phyloP scores from a whole-genome alignment of 2,329 filamentous ascomycete species.

The Neonectria punicea region DNA sequence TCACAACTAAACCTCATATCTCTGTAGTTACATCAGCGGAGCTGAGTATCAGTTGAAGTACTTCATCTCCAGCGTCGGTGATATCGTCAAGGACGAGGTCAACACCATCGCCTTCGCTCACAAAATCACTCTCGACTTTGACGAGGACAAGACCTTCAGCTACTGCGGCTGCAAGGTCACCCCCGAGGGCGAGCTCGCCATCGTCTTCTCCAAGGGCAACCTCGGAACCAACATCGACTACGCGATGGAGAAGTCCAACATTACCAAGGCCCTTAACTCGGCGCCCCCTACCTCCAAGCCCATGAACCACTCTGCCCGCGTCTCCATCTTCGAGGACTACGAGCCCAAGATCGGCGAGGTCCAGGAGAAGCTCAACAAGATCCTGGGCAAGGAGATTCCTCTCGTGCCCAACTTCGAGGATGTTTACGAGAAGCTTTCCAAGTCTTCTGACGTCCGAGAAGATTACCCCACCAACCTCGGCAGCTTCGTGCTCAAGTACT shows the following conservation, averaged over 20 bases:
- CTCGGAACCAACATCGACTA: conserved; percentile 59
- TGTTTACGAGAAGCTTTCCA: conserved; percentile 53
- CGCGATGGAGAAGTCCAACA: conserved; percentile 48
- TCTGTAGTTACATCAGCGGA: conserved; percentile 55
- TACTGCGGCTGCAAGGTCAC: conserved; percentile 58
- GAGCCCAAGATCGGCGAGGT: conserved; percentile 53
- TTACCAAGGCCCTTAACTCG: conserved; percentile 58
- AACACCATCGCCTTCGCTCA: conserved; percentile 58
- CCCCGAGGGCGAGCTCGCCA: conserved; percentile 55
- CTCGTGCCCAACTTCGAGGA: conserved; percentile 61
- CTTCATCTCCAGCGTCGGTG: conserved; percentile 50
- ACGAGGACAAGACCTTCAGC: conserved; percentile 52
- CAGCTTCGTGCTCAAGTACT: conserved; percentile 53
- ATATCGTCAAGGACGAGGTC: conserved; percentile 56
- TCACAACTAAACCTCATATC: not conserved
- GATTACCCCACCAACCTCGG: conserved; percentile 60
- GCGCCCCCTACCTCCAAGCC: conserved; percentile 48
- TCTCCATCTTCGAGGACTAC: conserved; percentile 55
- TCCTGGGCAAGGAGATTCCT: conserved; percentile 54
- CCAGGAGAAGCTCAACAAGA: conserved; percentile 51
- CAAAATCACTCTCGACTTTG: conserved; percentile 58
- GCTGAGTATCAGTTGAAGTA: conserved; percentile 54
- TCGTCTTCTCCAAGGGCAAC: conserved; percentile 56
- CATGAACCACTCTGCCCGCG: conserved; percentile 57
- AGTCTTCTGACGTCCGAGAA: conserved; percentile 34